Evolutionary conservation across 176 grass and related monocot species (phyloP), one percentile per base, ranked within the genome.

Genomic region (Miscanthus lutarioriparius): DNA sequence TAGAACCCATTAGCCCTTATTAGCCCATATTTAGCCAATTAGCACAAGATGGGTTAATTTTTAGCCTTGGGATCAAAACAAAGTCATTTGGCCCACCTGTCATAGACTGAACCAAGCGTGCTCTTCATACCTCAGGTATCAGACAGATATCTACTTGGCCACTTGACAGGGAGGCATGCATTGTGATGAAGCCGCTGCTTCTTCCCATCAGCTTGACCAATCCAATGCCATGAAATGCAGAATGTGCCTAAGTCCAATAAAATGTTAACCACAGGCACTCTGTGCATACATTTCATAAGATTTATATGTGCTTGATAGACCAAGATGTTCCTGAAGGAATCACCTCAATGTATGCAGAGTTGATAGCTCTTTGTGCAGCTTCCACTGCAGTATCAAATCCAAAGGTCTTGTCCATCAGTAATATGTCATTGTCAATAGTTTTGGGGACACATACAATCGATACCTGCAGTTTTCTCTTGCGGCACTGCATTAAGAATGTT

Each of bases 271-370:
- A 51, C n/a, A 79, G 38, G 20, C 33, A 56, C 30, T 10, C 49
- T 9, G 25, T 22, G 32, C 15, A 56, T 77, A 86, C n/a, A 68
- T 66, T 77, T 17, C 15, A 76, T 38, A 71, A 79, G 23, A 79
- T 76, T 63, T 44, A 84, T 72, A 59, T 59, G 26, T 64, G 22
- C 28, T 32, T 53, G 16, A 67, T 8, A 73, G 37, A 3, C 35
- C 28, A 22, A 79, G 28, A 69, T 81, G 61, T 48, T 87, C 39
- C 75, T 80, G 23, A 47, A 64, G 74, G 6, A 64, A 77, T 90
- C 87, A 98, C 96, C 89, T 98, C 96, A 87, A 98, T 95, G 63
- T 95, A 98, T 61, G 96, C 96, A 82, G 96, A 99, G 84, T 95
- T 99, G 62, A 99, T 95, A 77, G 96, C 96, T 87, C 88, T 87